Conservation (phyloP, 169 alveolate genomes). For the Cryptosporidium sp. region DNA sequence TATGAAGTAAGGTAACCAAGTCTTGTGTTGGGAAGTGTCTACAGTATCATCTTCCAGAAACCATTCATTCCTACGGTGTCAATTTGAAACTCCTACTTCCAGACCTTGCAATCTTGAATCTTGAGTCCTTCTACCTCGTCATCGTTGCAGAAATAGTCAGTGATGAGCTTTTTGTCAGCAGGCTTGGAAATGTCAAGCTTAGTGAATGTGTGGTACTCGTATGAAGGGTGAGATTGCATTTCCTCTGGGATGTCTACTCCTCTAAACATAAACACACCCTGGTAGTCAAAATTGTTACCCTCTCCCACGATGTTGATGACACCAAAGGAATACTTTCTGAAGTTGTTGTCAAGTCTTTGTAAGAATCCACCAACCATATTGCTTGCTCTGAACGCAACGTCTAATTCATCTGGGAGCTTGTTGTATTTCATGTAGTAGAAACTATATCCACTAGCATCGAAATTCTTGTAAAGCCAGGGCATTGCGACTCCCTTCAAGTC, state of each 20-base stretch:
- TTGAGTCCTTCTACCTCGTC: constrained; percentile 89
- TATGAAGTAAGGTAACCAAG: constrained; percentile 19
- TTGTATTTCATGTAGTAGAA: constrained; percentile 93
- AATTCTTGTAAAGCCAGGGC: constrained; percentile 89
- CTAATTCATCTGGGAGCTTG: constrained; percentile 94
- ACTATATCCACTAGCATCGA: constrained; percentile 91
- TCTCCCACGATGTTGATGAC: constrained; percentile 94
- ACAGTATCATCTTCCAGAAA: neutral
- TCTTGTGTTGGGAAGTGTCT: neutral
- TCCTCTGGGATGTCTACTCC: constrained; percentile 92
- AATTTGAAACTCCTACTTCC: constrained; percentile 81
- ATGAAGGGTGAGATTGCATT: constrained; percentile 95
- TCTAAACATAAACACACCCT: constrained; percentile 96
- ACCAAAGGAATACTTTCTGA: constrained; percentile 94
- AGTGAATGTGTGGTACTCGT: constrained; percentile 90
- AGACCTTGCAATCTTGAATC: constrained; percentile 86
- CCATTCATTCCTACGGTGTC: neutral
- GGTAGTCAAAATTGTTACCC: constrained; percentile 90
- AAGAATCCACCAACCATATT: constrained; percentile 95
- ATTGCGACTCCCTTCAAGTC: constrained; percentile 88
- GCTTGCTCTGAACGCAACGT: constrained; percentile 87
- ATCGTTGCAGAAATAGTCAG: constrained; percentile 93
- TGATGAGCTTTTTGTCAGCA: constrained; percentile 88
- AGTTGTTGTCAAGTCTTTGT: constrained; percentile 91
- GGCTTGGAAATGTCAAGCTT: constrained; percentile 86